Percentiles rank a stretch among this genome's conserved stretches.
Conservation (phyloP, 768 basidiomycete genomes). For the Boletus barrowsii region DNA sequence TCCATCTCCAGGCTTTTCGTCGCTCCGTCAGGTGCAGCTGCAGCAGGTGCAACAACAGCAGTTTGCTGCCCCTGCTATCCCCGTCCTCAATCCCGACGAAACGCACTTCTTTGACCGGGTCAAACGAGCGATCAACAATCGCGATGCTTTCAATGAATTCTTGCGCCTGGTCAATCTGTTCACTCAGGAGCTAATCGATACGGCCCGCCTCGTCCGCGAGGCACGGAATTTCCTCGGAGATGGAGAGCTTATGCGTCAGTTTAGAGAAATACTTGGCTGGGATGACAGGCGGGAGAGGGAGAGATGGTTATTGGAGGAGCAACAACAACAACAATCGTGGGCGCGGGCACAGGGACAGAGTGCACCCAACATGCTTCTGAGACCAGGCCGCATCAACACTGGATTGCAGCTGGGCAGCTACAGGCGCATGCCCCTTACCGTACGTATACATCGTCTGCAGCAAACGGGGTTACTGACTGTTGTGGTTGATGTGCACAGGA, state of each 20-base stretch:
- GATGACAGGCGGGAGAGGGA: conserved; percentile 70
- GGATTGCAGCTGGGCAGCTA: conserved; percentile 86
- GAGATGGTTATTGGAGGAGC: conserved; percentile 46
- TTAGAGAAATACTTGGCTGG: conserved; percentile 86
- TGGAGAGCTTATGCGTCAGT: conserved; percentile 74
- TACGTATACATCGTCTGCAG: conserved; percentile 40
- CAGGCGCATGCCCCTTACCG: conserved; percentile 73
- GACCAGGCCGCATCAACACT: conserved; percentile 62
- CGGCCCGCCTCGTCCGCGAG: conserved; percentile 77
- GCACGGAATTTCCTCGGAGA: conserved; percentile 74
- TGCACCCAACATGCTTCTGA: conserved; percentile 33
- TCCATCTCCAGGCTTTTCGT: conserved; percentile 20
- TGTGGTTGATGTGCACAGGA: conserved; percentile 49
- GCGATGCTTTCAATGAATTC: conserved; percentile 90
- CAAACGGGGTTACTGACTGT: background rate
- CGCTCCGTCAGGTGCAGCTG: conserved; percentile 22
- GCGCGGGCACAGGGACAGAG: conserved; percentile 46
- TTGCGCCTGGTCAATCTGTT: conserved; percentile 93
- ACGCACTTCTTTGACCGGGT: conserved; percentile 92
- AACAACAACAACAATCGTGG: conserved; percentile 45
- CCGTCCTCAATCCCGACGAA: conserved; percentile 44
- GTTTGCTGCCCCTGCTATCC: conserved; percentile 15
- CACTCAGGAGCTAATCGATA: conserved; percentile 90
- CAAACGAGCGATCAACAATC: conserved; percentile 63
- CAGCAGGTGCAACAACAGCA: conserved; percentile 23